phyloP scores from a whole-genome alignment of 768 basidiomycete species.

The Panaeolus papilionaceus region DNA sequence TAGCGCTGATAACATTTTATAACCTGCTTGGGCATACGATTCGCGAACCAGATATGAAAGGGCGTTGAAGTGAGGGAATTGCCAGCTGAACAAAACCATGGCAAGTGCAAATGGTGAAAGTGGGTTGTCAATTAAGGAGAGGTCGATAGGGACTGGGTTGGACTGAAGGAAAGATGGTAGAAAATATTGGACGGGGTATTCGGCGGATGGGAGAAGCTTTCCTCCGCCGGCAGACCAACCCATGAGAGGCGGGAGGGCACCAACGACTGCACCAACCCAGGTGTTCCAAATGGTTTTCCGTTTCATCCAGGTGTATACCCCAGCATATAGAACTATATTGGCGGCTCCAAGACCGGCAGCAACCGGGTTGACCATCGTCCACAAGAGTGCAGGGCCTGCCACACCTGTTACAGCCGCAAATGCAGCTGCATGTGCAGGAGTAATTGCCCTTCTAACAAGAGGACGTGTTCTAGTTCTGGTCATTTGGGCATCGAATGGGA shows the following conservation, averaged over 20 bases:
- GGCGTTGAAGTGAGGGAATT: constrained; percentile 97
- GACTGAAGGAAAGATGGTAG: constrained; percentile 65
- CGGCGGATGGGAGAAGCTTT: constrained; percentile 66
- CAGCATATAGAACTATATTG: constrained; percentile 91
- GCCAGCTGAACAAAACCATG: constrained; percentile 92
- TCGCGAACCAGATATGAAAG: constrained; percentile 87
- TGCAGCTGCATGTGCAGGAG: constrained; percentile 80
- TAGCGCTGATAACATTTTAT: constrained; percentile 88
- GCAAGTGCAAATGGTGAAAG: constrained; percentile 83
- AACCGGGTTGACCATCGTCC: constrained; percentile 83
- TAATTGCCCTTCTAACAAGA: constrained; percentile 84
- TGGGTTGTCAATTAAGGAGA: constrained; percentile 75
- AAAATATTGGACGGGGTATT: constrained; percentile 64
- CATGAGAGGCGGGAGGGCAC: constrained; percentile 93
- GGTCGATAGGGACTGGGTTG: constrained; percentile 41
- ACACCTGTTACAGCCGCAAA: constrained; percentile 83
- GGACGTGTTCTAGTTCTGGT: constrained; percentile 87
- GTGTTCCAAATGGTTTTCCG: constrained; percentile 84
- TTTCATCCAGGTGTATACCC: constrained; percentile 92
- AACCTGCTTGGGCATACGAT: constrained; percentile 93
- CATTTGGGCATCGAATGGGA: constrained; percentile 98
- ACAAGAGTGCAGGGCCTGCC: constrained; percentile 79
- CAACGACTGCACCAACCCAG: constrained; percentile 94
- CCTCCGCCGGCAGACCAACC: constrained; percentile 98
- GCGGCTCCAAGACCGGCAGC: constrained; percentile 83